phyloP scores from a whole-genome alignment of 371 early-diverging fungal genomes.

The Coemansia sp. region DNA sequence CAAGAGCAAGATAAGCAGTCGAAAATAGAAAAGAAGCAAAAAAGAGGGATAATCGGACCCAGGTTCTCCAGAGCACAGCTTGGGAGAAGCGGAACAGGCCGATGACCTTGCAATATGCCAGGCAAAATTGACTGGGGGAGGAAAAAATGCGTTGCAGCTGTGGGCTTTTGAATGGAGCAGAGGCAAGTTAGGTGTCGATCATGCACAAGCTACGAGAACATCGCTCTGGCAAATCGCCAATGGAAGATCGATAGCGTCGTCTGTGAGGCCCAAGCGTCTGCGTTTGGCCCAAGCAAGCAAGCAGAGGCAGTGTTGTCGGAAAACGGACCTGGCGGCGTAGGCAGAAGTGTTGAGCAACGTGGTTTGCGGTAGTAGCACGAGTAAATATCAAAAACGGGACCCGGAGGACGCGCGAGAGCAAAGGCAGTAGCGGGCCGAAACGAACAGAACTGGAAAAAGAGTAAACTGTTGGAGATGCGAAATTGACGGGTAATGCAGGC shows the following conservation, averaged over 20 bases:
- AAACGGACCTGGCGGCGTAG: neutral
- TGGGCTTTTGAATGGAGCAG: constrained; percentile 8
- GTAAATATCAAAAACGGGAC: neutral
- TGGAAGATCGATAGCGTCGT: constrained; percentile 10
- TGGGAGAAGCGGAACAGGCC: neutral
- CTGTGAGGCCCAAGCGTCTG: neutral
- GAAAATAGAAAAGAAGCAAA: neutral
- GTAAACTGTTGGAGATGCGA: constrained; percentile 36
- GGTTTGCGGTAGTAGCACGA: constrained; percentile 2
- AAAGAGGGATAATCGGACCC: neutral
- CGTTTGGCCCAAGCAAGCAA: neutral
- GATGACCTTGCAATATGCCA: neutral
- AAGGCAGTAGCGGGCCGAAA: constrained; percentile 6
- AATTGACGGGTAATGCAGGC: constrained; percentile 50
- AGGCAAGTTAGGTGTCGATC: constrained; percentile 15
- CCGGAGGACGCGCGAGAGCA: constrained; percentile 3
- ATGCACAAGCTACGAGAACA: constrained; percentile 13
- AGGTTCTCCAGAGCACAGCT: neutral
- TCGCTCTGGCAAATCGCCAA: constrained; percentile 16
- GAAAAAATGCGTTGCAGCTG: neutral
- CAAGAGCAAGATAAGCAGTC: neutral
- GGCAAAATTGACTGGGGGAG: neutral
- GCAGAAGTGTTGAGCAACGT: neutral
- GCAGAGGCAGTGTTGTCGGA: neutral
- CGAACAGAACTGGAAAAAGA: constrained; percentile 9